Evolutionary conservation across 768 basidiomycete genomes (phyloP), one percentile per base, ranked within the genome.

Genomic region (Leucosporidium creatinivorum): DNA sequence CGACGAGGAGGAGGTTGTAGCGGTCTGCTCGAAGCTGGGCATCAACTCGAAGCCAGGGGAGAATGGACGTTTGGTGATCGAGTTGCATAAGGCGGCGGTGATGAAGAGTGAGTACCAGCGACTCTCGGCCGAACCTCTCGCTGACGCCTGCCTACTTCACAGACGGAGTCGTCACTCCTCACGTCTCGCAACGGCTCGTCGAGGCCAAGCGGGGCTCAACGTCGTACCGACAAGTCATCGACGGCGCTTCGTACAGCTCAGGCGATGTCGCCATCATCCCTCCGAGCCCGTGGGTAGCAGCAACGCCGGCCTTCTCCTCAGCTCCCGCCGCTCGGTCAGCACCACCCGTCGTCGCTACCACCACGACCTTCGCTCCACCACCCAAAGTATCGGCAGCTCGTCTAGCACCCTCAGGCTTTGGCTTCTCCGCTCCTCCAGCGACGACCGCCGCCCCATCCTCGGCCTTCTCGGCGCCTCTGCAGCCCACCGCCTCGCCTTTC

Each of bases 201-300:
- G 77, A 77, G 8, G 77, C 69, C 23, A 79, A 79, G 66, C 67
- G 74, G 17, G 74, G 75, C 26, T 54, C 51, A 23, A 65, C 71
- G 1, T 63, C 74, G 3, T 77, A 77, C 57, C 73, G 65, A 19
- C 67, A 73, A 36, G 73, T 80, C 25, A 77, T 79, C 65, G 78
- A 79, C 61, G 79, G 78, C 19, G 19, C 69, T 39, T 65, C 67
- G 0, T 73, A 76, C n/a, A 66, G 70, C 13, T 12, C 70, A 6
- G 62, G 52, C 13, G 61, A 74, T 23, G 76, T 73, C 30, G 26
- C 59, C 3, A 5, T 57, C 5, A n/a, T 63, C 78, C 73, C 77
- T 60, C 63, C 70, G 75, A 75, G 78, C 75, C 74, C 58, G 74
- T 72, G 68, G 76, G 74, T 58, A 77, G 75, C 61, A 79, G 74